Conservation (phyloP, 805 yeast genomes). For the Wickerhamomyces queroliae region DNA sequence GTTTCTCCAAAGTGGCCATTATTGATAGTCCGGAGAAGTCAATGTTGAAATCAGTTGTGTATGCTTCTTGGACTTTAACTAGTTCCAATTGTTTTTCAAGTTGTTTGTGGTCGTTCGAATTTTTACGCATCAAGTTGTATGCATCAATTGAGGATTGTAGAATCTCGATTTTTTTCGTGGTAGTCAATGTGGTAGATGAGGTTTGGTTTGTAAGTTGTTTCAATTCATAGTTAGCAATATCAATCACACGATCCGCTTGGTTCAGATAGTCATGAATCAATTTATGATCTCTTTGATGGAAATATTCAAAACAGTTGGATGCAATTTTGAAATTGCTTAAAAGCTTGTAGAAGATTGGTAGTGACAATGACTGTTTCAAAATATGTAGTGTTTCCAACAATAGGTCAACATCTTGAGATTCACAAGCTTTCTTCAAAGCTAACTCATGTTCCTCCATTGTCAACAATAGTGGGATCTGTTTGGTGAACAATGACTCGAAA, state of each 20-base stretch:
- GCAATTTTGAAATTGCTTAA: conserved; percentile 44
- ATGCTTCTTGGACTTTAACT: conserved; percentile 36
- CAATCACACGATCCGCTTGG: conserved; percentile 55
- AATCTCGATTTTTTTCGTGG: conserved; percentile 17
- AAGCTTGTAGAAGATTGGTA: conserved; percentile 64
- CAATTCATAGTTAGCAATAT: conserved; percentile 37
- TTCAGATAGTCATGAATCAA: conserved; percentile 49
- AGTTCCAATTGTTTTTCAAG: conserved; percentile 41
- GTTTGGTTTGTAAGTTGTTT: conserved; percentile 14
- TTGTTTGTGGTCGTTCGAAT: conserved; percentile 30
- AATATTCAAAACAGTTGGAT: conserved; percentile 25
- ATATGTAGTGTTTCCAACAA: conserved; percentile 50
- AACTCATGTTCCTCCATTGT: conserved; percentile 66
- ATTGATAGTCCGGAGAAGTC: conserved; percentile 38
- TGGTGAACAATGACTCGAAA: conserved; percentile 52
- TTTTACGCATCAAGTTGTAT: conserved; percentile 28
- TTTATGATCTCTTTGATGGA: conserved; percentile 29
- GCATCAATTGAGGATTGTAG: conserved; percentile 23
- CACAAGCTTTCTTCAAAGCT: conserved; percentile 50
- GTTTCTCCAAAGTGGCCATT: conserved; percentile 39
- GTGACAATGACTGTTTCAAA: conserved; percentile 45
- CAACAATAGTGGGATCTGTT: conserved; percentile 58
- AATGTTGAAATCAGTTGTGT: conserved; percentile 34
- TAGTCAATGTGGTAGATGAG: conserved; percentile 8
- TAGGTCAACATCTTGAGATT: conserved; percentile 54